A percentile compares a stretch with the other conserved stretches of the same genome.
phyloP scores from a whole-genome alignment of 805 yeast species.

The Nakazawaea molendinolei region DNA sequence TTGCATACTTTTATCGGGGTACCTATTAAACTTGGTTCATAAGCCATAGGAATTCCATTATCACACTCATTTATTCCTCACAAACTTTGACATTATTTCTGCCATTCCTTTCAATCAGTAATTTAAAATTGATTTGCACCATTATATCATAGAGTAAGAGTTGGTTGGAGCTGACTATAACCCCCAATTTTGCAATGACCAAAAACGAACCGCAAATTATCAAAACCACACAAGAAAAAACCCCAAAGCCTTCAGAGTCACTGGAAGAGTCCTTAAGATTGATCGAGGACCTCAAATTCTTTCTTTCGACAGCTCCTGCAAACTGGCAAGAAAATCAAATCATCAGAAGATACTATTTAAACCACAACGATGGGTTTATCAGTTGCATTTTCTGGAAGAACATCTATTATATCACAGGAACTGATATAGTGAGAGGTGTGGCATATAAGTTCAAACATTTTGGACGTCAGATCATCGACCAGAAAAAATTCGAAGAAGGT shows the following conservation, averaged over 20 bases:
- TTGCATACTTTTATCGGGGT: too few relatives aligned
- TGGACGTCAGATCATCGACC: slow-evolving; percentile 77
- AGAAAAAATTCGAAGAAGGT: slow-evolving; percentile 96
- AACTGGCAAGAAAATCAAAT: slow-evolving; percentile 88
- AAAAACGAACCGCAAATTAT: not conserved
- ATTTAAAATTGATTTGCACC: too few relatives aligned
- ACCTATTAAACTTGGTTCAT: too few relatives aligned
- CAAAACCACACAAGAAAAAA: not conserved
- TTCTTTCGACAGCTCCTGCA: slow-evolving; percentile 89
- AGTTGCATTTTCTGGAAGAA: slow-evolving; percentile 90
- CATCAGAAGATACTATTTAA: slow-evolving; percentile 76
- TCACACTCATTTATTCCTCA: too few relatives aligned
- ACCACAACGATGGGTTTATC: slow-evolving; percentile 88
- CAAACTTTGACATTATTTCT: too few relatives aligned
- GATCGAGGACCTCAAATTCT: slow-evolving; percentile 76
- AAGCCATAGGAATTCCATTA: too few relatives aligned
- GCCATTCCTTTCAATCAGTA: too few relatives aligned
- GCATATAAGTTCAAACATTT: slow-evolving; percentile 84
- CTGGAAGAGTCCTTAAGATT: slow-evolving; percentile 50
- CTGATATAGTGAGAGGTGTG: slow-evolving; percentile 90
- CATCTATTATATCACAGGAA: slow-evolving; percentile 85
- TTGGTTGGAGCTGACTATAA: too few relatives aligned
- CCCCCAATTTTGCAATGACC: too few relatives aligned
- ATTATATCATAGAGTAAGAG: too few relatives aligned
- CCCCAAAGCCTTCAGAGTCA: slow-evolving; percentile 7